Percentiles rank a stretch among this genome's conserved stretches.
phyloP scores from a whole-genome alignment of 1,139 yeast species.

The Saccharomyces hybrid region DNA sequence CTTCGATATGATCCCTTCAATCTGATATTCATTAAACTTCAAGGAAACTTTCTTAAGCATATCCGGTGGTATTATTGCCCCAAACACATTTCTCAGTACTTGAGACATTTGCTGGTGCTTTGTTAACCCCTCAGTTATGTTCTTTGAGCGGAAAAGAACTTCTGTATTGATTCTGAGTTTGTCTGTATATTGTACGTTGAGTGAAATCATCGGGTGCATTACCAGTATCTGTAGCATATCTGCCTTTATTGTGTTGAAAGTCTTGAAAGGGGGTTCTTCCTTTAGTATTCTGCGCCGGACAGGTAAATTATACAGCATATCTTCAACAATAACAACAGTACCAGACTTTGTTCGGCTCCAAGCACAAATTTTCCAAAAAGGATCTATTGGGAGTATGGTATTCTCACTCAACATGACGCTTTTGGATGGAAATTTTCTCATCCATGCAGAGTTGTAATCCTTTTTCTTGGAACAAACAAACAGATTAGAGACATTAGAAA shows the following conservation, averaged over 20 bases:
- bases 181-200: constrained; percentile 22
- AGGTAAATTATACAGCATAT: constrained; percentile 48
- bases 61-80: constrained; percentile 12
- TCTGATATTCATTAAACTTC: constrained; percentile 22
- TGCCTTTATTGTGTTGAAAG: constrained; percentile 33
- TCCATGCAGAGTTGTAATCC: constrained; percentile 26
- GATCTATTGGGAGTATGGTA: background rate
- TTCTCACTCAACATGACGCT: constrained; percentile 10
- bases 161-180: constrained; percentile 1
- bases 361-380: constrained; percentile 1
- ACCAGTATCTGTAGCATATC: constrained; percentile 34
- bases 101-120: constrained; percentile 9
- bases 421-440: constrained; percentile 9
- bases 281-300: constrained; percentile 41
- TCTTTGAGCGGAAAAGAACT: constrained; percentile 7
- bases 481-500: constrained; percentile 34
- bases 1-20: constrained; percentile 31
- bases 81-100: constrained; percentile 14
- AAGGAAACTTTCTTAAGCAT: constrained; percentile 19
- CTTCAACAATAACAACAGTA: constrained; percentile 41
- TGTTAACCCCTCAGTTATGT: constrained; percentile 1
- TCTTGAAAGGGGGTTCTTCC: constrained; percentile 20
- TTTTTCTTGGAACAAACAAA: constrained; percentile 34
- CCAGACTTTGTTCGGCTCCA: constrained; percentile 34
- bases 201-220: constrained; percentile 25